Percentiles rank a stretch among this genome's conserved stretches.
Evolutionary conservation across 371 early-diverging fungal genomes (phyloP).

Genomic region (Mortierella sp.): DNA sequence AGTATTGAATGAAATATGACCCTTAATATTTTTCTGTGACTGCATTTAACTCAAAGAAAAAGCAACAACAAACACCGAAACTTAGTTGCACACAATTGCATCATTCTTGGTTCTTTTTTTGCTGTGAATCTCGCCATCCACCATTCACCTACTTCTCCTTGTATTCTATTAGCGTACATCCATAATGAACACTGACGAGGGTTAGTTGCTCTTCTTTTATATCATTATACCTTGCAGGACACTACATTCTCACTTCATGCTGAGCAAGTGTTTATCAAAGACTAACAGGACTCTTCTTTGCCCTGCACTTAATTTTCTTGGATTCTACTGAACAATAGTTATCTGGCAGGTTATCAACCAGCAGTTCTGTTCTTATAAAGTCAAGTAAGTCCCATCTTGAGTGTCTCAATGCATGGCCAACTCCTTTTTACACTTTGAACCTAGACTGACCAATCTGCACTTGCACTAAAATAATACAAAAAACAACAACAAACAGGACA

Average conservation of each 20-base stretch:
- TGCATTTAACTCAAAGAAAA: constrained; percentile 9
- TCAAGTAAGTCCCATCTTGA: constrained; percentile 76
- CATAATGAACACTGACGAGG: constrained; percentile 70
- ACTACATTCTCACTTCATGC: not conserved
- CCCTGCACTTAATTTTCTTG: not conserved
- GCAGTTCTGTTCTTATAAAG: constrained; percentile 96
- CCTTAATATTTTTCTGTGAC: not conserved
- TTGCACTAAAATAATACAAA: not conserved
- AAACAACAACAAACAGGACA: constrained; percentile 65
- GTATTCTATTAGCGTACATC: not conserved
- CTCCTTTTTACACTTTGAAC: not conserved
- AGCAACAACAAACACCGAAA: not conserved
- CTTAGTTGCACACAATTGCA: not conserved
- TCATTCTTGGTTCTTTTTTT: constrained; percentile 5
- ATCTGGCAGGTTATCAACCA: constrained; percentile 95
- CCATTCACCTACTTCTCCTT: not conserved
- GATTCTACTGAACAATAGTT: constrained; percentile 57
- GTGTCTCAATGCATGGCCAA: not conserved
- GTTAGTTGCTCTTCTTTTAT: constrained; percentile 8
- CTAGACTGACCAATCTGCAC: too few relatives aligned
- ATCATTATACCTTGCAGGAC: not conserved
- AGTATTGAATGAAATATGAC: not conserved
- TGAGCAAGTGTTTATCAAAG: too few relatives aligned
- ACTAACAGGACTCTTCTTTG: not conserved
- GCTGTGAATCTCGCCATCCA: constrained; percentile 16